Conservation (phyloP, 352 stramenopile species). For the Phytophthora meadii region DNA sequence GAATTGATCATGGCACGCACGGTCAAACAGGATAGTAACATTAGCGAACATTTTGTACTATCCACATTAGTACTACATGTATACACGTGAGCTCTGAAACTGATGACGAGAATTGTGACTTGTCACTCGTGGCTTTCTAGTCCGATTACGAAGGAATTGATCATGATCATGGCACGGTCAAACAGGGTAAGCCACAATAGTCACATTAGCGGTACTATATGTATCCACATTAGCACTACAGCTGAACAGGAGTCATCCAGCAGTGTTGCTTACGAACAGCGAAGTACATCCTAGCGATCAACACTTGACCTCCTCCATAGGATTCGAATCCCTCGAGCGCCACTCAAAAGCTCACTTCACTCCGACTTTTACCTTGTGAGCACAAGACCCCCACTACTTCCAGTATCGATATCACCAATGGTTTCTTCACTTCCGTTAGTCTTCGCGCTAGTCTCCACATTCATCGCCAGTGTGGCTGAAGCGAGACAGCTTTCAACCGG, state of each 20-base stretch:
- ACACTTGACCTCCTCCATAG: not conserved
- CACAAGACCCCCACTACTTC: not conserved
- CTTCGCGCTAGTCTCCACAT: not conserved
- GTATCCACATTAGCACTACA: too few relatives aligned
- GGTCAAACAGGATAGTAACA: too few relatives aligned
- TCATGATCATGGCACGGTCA: too few relatives aligned
- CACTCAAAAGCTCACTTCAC: conserved; percentile 5
- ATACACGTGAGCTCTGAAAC: too few relatives aligned
- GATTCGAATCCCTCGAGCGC: conserved; percentile 4
- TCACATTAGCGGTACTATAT: too few relatives aligned
- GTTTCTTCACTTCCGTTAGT: not conserved
- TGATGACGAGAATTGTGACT: too few relatives aligned
- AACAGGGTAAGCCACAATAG: too few relatives aligned
- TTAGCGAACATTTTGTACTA: too few relatives aligned
- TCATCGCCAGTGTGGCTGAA: conserved; percentile 5
- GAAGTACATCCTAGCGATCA: not conserved
- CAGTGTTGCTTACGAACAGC: not conserved
- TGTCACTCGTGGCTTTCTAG: too few relatives aligned
- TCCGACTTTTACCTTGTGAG: not conserved
- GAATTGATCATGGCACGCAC: not conserved
- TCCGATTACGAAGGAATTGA: too few relatives aligned
- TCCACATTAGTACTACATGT: too few relatives aligned
- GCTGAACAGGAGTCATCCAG: too few relatives aligned
- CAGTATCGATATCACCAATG: not conserved
- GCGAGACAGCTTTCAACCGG: conserved; percentile 19